Base-by-base conservation (phyloP, 1,284 basidiomycete species). In the Sanguinoderma infundibulare region DNA sequence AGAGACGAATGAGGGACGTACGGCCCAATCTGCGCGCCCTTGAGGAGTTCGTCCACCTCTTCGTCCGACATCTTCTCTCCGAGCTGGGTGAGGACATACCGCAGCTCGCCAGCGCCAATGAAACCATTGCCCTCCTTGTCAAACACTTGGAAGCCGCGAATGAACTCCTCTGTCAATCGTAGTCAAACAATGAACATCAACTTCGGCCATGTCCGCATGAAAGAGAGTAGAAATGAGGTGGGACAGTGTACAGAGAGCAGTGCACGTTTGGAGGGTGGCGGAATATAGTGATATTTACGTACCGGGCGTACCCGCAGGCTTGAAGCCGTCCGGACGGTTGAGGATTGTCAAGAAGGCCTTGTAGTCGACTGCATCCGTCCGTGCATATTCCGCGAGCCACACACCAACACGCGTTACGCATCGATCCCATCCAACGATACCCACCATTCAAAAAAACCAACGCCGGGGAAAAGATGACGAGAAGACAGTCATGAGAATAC, bases 61-160 rank as follows among this genome's bases (percentile, higher is more conserved):
- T 97, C 95, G 74, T 98, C 96, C 22, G 89, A 81, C 91, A 99
- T 95, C 84, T 98, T 98, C 84, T 98, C 96, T 17, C 96, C 96
- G 3, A 98, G 85, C 73, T 95, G 94, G 15, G 96, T 98, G 46
- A 98, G 85, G 42, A 98, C 95, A 76, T 98, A 98, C 77, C 95
- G 86, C 66, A 98, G 84, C 78, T 90, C 89, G 54, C 96, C 96
- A 28, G 92, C 95, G 56, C 95, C 95, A 72, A 98, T 98, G 79
- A 92, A 95, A 0, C 97, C 97, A 71, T 98, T 98, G 46, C 95
- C 95, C 66, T 98, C 96, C 80, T 98, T 98, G 79, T 98, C 97
- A 69, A 99, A 99, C 20, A 99, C 97, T 74, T 98, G 96, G 86
- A 99, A 99, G 9, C 96, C 98, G 59, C 97, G 95, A 72, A 98